phyloP scores from a whole-genome alignment of 257 asterid species.

The Fraxinus americana region DNA sequence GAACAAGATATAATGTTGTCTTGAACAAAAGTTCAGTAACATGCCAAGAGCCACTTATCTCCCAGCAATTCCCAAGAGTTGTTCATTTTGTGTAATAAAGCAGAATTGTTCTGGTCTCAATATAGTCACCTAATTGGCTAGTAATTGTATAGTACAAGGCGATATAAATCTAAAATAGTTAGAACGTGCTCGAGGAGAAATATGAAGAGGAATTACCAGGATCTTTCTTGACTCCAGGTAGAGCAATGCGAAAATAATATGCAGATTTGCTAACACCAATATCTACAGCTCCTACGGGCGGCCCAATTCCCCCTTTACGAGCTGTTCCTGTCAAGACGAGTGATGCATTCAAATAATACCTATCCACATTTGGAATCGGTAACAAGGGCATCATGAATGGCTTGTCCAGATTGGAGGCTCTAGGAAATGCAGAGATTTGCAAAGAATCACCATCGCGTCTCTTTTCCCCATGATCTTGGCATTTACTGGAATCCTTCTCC shows the following conservation, averaged over 20 bases:
- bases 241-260: constrained; percentile 76
- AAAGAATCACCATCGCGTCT: constrained; percentile 32
- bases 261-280: constrained; percentile 65
- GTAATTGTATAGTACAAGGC: background rate
- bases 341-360: constrained; percentile 41
- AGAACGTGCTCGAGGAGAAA: background rate
- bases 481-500: constrained; percentile 22
- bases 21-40: background rate
- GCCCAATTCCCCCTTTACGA: constrained; percentile 49
- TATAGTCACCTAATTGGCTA: background rate
- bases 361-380: constrained; percentile 50
- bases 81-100: background rate
- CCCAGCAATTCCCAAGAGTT: background rate
- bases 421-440: constrained; percentile 32
- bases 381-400: constrained; percentile 59
- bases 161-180: background rate
- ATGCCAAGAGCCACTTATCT: background rate
- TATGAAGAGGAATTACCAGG: constrained; percentile 52
- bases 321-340: constrained; percentile 67
- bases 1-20: background rate
- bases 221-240: constrained; percentile 91
- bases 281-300: constrained; percentile 76
- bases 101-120: background rate
- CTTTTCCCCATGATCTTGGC: constrained; percentile 33
- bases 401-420: constrained; percentile 17